These are phyloP conservation scores for Neurospora sp. DNA, from an alignment of 495 filamentous ascomycete species.

Conservation along the genomic window DNA sequence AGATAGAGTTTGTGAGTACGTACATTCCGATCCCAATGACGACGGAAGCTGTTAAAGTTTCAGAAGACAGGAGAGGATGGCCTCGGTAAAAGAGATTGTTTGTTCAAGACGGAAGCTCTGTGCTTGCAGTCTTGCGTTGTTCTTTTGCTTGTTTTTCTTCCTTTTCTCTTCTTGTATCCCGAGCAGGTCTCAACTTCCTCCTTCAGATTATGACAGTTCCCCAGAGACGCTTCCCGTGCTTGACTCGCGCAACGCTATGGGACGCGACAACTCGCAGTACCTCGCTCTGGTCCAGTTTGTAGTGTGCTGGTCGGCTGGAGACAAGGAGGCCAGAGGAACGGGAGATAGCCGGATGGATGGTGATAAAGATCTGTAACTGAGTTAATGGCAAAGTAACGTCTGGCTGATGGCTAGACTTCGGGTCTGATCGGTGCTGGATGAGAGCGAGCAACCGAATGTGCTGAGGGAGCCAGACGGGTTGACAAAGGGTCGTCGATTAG, in stretches of 20 bases:
- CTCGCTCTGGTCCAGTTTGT: neutral
- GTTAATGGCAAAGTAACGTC: neutral
- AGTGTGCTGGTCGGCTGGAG: neutral
- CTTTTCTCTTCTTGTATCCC: neutral
- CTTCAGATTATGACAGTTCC: neutral
- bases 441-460: neutral
- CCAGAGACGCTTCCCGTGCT: neutral
- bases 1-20: slow-evolving; percentile 9
- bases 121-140: slow-evolving; percentile 9
- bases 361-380: neutral
- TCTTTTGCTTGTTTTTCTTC: slow-evolving; percentile 1
- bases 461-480: neutral
- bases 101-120: slow-evolving; percentile 21
- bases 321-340: neutral
- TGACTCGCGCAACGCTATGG: neutral
- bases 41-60: slow-evolving; percentile 11
- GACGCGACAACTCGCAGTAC: neutral
- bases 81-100: slow-evolving; percentile 14
- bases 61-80: slow-evolving; percentile 6
- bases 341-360: neutral
- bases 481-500: neutral
- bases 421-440: neutral
- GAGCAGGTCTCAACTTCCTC: neutral
- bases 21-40: slow-evolving; percentile 25
- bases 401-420: neutral